Evolutionary conservation across 192 early-diverging fungal genomes (phyloP).

Genomic region (Coemansia sp.): DNA sequence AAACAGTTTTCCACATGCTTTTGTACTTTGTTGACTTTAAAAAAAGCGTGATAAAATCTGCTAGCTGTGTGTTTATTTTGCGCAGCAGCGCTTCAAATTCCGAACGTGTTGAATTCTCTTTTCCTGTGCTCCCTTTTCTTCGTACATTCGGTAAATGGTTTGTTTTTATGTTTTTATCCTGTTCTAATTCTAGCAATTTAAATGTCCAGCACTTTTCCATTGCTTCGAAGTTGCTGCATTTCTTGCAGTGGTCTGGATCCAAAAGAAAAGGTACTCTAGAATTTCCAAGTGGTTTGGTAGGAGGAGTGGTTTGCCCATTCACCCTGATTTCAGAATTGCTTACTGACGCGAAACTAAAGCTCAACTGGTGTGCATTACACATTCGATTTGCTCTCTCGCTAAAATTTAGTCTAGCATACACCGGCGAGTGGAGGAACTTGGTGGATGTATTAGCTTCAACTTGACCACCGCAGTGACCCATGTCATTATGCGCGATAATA

Average conservation of each 20-base stretch:
- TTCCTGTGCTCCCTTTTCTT: background rate
- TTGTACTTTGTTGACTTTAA: background rate
- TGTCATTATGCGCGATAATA: constrained; percentile 31
- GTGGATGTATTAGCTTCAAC: constrained; percentile 35
- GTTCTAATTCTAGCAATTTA: background rate
- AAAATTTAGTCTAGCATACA: constrained; percentile 29
- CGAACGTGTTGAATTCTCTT: background rate
- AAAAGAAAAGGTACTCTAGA: constrained; percentile 34
- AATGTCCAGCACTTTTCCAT: constrained; percentile 22
- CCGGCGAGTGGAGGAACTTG: constrained; percentile 37
- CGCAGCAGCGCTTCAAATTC: constrained; percentile 10
- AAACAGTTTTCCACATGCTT: background rate
- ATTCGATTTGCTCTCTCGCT: background rate
- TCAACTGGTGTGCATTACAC: background rate
- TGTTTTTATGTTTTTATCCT: background rate
- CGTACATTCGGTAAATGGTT: too few species aligned
- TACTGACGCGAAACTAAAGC: background rate
- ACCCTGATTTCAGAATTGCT: too few species aligned
- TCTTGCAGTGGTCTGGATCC: constrained; percentile 47
- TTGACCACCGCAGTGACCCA: constrained; percentile 49
- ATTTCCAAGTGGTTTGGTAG: too few species aligned
- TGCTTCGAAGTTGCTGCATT: constrained; percentile 38
- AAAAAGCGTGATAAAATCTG: background rate
- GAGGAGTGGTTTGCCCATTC: too few species aligned
- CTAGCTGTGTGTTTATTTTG: too few species aligned